Evolutionary conservation across 2,329 filamentous ascomycete genomes (phyloP).

Genomic region (Myrmaecium sp.): DNA sequence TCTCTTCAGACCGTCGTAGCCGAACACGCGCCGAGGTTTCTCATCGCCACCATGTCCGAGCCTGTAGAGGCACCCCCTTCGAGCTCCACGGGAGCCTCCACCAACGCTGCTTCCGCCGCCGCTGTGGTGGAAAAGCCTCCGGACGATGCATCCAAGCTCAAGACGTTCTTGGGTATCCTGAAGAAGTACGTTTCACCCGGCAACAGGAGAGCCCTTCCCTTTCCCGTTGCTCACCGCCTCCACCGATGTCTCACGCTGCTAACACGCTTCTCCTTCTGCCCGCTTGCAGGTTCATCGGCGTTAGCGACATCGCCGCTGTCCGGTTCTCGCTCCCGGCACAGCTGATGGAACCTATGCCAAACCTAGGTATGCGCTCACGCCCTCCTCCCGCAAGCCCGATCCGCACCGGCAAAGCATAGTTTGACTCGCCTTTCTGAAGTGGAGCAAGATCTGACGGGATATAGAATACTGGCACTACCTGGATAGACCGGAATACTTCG

Average conservation of each 20-base stretch:
- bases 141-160: constrained; percentile 76
- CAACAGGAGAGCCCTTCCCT: constrained; percentile 1
- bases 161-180: constrained; percentile 73
- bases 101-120: constrained; percentile 14
- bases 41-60: constrained; percentile 15
- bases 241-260: background rate
- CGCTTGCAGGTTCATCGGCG: constrained; percentile 67
- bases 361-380: constrained; percentile 42
- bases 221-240: background rate
- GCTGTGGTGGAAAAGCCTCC: constrained; percentile 35
- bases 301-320: constrained; percentile 85
- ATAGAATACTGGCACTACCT: constrained; percentile 97
- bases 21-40: background rate
- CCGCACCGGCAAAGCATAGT: background rate
- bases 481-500: constrained; percentile 84
- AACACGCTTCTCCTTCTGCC: background rate
- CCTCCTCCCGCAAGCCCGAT: background rate
- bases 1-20: background rate
- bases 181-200: constrained; percentile 50
- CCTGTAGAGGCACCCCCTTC: constrained; percentile 10
- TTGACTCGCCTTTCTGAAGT: background rate
- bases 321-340: constrained; percentile 93
- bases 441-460: constrained; percentile 10
- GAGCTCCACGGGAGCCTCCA: constrained; percentile 14
- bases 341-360: constrained; percentile 87